phyloP scores from a whole-genome alignment of 2,329 filamentous ascomycete species.

The Ophiocordyceps polyrhachis-furcata region DNA sequence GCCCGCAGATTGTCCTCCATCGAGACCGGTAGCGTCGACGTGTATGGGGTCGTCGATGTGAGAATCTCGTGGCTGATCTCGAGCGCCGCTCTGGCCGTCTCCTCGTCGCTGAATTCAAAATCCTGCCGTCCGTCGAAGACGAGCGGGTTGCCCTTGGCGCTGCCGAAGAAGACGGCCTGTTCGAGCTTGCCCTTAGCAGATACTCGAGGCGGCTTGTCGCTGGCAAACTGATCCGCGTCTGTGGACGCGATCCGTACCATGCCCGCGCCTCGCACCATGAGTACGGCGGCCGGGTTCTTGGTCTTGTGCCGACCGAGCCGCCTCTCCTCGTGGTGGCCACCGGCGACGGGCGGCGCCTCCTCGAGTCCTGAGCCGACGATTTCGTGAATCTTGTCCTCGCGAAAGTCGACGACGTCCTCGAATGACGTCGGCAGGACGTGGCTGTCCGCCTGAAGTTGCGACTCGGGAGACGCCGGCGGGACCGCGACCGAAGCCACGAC shows the following conservation, averaged over 20 bases:
- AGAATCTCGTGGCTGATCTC: conserved; percentile 68
- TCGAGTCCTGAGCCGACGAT: conserved; percentile 46
- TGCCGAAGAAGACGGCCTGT: conserved; percentile 86
- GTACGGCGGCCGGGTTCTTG: conserved; percentile 42
- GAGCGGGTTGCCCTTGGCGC: conserved; percentile 68
- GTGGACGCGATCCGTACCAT: conserved; percentile 39
- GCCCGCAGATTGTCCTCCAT: conserved; percentile 65
- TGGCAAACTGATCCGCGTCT: conserved; percentile 40
- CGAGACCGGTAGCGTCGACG: conserved; percentile 54
- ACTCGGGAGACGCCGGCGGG: conserved; percentile 51
- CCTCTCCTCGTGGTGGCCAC: conserved; percentile 21
- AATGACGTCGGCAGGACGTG: conserved; percentile 48
- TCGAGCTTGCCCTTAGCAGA: conserved; percentile 81
- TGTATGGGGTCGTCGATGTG: conserved; percentile 54
- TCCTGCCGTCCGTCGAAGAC: conserved; percentile 55
- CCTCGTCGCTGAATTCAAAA: conserved; percentile 45
- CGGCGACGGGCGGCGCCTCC: conserved; percentile 24
- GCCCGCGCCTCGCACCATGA: conserved; percentile 44
- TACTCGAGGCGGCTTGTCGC: conserved; percentile 39
- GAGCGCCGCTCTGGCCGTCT: conserved; percentile 60
- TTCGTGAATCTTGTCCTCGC: conserved; percentile 42
- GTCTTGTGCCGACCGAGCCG: conserved; percentile 33
- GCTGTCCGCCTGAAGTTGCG: conserved; percentile 53
- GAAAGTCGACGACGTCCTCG: conserved; percentile 74
- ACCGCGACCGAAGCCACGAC: conserved; percentile 57